A percentile compares a stretch with the other conserved stretches of the same genome.
Evolutionary conservation across 192 early-diverging fungal species (phyloP).

Genomic region (Linnemannia exigua): DNA sequence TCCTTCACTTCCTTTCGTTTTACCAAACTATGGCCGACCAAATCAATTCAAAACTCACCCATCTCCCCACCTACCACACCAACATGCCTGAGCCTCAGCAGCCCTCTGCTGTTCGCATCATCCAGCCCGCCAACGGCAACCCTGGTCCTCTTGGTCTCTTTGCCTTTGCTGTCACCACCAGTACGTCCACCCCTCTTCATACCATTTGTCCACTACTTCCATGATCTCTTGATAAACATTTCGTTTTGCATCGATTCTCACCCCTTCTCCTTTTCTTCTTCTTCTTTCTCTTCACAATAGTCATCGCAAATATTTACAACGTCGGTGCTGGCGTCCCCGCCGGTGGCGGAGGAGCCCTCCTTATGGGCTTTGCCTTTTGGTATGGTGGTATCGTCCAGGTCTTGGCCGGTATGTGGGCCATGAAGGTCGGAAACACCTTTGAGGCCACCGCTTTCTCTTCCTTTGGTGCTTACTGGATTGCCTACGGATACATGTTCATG

Average conservation of each 20-base stretch:
- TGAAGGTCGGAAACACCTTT: constrained; percentile 83
- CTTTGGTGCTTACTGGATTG: constrained; percentile 73
- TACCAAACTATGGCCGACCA: neutral
- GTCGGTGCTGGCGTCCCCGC: constrained; percentile 72
- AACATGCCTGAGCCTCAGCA: constrained; percentile 12
- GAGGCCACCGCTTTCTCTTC: constrained; percentile 85
- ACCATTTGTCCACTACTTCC: neutral
- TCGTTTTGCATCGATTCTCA: neutral
- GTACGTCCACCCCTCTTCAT: constrained; percentile 30
- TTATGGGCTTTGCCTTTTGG: constrained; percentile 76
- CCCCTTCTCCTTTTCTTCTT: neutral
- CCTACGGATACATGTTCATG: constrained; percentile 69
- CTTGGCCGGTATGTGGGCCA: constrained; percentile 90
- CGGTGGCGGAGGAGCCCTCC: constrained; percentile 61
- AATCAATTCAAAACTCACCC: constrained; percentile 1
- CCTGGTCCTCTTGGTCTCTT: constrained; percentile 77
- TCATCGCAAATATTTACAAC: constrained; percentile 74
- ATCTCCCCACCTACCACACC: constrained; percentile 5
- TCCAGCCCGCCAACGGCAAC: constrained; percentile 61
- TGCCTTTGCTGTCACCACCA: constrained; percentile 74
- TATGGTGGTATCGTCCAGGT: constrained; percentile 85
- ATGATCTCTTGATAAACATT: neutral
- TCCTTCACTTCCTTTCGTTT: neutral
- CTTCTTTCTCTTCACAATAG: constrained; percentile 43
- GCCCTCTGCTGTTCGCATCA: constrained; percentile 30